These are phyloP conservation scores for Boletus sensibilis DNA, from an alignment of 768 basidiomycete species.

Conservation along the genomic window DNA sequence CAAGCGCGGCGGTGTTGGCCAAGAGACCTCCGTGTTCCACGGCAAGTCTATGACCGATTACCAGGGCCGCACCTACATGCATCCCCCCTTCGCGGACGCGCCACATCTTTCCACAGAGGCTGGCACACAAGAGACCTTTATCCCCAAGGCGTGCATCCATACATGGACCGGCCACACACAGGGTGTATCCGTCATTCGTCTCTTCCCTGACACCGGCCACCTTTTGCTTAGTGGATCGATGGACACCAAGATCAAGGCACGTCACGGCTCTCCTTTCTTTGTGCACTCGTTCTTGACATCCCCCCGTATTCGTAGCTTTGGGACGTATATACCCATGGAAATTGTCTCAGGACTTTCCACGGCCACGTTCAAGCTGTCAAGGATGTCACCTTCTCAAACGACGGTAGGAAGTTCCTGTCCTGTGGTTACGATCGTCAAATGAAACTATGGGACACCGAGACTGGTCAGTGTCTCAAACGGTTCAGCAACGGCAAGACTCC, in stretches of 20 bases:
- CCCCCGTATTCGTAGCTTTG: conserved; percentile 65
- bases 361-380: conserved; percentile 97
- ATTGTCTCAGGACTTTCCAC: conserved; percentile 95
- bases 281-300: conserved; percentile 2
- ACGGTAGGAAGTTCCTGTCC: conserved; percentile 84
- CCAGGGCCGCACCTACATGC: conserved; percentile 97
- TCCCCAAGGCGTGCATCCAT: conserved; percentile 93
- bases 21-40: conserved; percentile 95
- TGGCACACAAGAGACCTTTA: conserved; percentile 87
- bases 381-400: conserved; percentile 93
- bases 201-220: conserved; percentile 93
- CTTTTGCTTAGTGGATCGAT: conserved; percentile 91
- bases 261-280: conserved; percentile 8
- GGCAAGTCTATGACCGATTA: conserved; percentile 97
- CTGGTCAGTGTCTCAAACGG: conserved; percentile 93
- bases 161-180: conserved; percentile 99
- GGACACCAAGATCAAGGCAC: conserved; percentile 97
- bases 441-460: conserved; percentile 99
- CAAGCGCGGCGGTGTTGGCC: conserved; percentile 75
- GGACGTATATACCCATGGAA: conserved; percentile 97
- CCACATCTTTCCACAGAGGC: conserved; percentile 77
- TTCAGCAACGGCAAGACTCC: conserved; percentile 98
- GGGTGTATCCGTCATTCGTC: conserved; percentile 89
- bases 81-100: conserved; percentile 85
- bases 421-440: conserved; percentile 96